These are phyloP conservation scores for Parastagonospora avenae DNA, from an alignment of 2,329 filamentous ascomycete genomes.

Conservation along the genomic window DNA sequence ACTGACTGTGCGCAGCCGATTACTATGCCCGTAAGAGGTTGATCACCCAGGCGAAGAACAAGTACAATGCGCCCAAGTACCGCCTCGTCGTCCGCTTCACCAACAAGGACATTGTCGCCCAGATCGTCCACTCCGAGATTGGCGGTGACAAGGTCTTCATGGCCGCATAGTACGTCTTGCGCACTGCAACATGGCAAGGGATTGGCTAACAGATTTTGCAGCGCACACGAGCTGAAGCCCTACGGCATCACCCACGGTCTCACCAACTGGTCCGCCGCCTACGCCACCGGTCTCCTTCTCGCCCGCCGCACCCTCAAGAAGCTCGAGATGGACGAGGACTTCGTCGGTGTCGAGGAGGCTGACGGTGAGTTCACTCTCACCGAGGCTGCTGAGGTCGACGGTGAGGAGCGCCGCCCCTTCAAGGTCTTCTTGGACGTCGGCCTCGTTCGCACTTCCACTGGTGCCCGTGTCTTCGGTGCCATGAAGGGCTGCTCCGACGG, in stretches of 20 bases:
- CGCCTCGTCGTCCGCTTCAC: constrained; percentile 98
- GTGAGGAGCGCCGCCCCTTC: constrained; percentile 92
- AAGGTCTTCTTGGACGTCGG: constrained; percentile 99
- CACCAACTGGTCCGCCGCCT: constrained; percentile 99
- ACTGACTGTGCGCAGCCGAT: constrained; percentile 76
- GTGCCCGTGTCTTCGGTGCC: constrained; percentile 98
- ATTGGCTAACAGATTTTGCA: constrained; percentile 12
- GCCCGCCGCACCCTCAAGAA: constrained; percentile 97
- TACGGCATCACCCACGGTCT: constrained; percentile 98
- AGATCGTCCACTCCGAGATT: constrained; percentile 97
- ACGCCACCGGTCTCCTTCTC: constrained; percentile 94
- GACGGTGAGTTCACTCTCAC: constrained; percentile 96
- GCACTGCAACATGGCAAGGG: background rate
- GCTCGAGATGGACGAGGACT: constrained; percentile 91
- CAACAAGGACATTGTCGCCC: constrained; percentile 98
- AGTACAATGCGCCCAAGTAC: constrained; percentile 99
- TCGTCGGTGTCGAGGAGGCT: constrained; percentile 94
- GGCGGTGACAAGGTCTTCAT: constrained; percentile 94
- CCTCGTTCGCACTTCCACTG: constrained; percentile 94
- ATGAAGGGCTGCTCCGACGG: constrained; percentile 99
- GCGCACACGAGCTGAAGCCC: constrained; percentile 91
- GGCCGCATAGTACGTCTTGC: constrained; percentile 34
- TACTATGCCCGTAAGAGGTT: constrained; percentile 99
- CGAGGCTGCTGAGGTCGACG: constrained; percentile 91
- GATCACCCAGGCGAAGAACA: constrained; percentile 99